phyloP scores from a whole-genome alignment of 1,139 yeast genomes.

The Suhomyces bolitotheri region DNA sequence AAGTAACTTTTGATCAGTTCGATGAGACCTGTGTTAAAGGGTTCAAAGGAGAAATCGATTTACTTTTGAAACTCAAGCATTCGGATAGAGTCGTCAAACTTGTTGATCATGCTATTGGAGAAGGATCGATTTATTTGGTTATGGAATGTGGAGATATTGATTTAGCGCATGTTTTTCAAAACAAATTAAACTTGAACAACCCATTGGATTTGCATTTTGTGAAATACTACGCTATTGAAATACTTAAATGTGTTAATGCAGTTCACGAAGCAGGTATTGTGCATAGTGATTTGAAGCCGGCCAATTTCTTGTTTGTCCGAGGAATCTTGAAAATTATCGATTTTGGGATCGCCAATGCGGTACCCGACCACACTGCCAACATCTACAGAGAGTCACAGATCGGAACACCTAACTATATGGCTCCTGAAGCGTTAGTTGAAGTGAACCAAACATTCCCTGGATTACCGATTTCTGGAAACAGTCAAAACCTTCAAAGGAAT shows the following conservation, averaged over 20 bases:
- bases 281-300: slow-evolving; percentile 94
- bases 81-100: slow-evolving; percentile 77
- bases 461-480: slow-evolving; percentile 16
- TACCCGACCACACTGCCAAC: slow-evolving; percentile 89
- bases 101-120: slow-evolving; percentile 69
- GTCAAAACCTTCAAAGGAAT: slow-evolving; percentile 25
- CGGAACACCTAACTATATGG: slow-evolving; percentile 98
- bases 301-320: slow-evolving; percentile 84
- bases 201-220: slow-evolving; percentile 78
- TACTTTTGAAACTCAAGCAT: slow-evolving; percentile 59
- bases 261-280: slow-evolving; percentile 89
- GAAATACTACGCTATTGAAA: slow-evolving; percentile 76
- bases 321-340: slow-evolving; percentile 88
- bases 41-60: slow-evolving; percentile 86
- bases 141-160: slow-evolving; percentile 98
- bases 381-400: slow-evolving; percentile 88
- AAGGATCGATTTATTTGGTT: slow-evolving; percentile 65
- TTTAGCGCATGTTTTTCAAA: slow-evolving; percentile 75
- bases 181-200: slow-evolving; percentile 42
- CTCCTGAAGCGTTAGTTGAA: slow-evolving; percentile 89
- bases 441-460: slow-evolving; percentile 42
- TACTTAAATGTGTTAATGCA: slow-evolving; percentile 79
- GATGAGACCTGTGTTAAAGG: slow-evolving; percentile 73
- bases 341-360: slow-evolving; percentile 94
- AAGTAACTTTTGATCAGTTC: slow-evolving; percentile 77